These are phyloP conservation scores for Pulveroboletus frians DNA, from an alignment of 768 basidiomycete species.

Conservation along the genomic window DNA sequence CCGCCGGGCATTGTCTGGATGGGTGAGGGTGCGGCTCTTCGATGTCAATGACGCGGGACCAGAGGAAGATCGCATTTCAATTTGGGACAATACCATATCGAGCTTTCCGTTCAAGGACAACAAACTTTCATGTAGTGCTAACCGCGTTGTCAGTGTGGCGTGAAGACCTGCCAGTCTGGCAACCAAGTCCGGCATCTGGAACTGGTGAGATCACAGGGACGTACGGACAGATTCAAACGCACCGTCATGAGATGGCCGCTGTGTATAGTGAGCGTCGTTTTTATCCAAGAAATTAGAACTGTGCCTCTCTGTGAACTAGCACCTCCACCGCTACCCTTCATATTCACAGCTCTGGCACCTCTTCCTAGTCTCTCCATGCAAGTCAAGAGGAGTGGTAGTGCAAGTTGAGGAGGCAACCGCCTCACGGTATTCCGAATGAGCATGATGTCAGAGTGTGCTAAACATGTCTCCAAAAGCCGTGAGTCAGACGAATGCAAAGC, in stretches of 20 bases:
- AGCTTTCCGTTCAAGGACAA: constrained; percentile 83
- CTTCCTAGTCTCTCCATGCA: constrained; percentile 86
- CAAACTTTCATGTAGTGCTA: constrained; percentile 79
- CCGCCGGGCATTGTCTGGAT: constrained; percentile 35
- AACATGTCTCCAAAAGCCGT: constrained; percentile 78
- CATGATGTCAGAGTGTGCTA: constrained; percentile 73
- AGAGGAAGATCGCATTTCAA: constrained; percentile 79
- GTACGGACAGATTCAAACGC: constrained; percentile 29
- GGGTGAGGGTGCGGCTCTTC: constrained; percentile 34
- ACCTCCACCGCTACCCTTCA: constrained; percentile 74
- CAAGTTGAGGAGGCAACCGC: constrained; percentile 79
- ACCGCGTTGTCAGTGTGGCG: constrained; percentile 69
- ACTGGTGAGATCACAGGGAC: constrained; percentile 7
- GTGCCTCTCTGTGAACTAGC: constrained; percentile 74
- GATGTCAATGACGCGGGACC: constrained; percentile 53
- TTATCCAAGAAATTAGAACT: constrained; percentile 70
- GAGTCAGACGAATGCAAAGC: constrained; percentile 94
- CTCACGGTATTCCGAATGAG: constrained; percentile 86
- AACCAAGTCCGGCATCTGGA: constrained; percentile 88
- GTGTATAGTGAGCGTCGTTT: constrained; percentile 78
- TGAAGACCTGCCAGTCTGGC: constrained; percentile 82
- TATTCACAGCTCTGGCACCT: constrained; percentile 61
- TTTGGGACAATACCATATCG: constrained; percentile 91
- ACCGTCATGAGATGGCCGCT: constrained; percentile 94
- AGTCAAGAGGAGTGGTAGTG: constrained; percentile 78